Evolutionary conservation across 23 red algal genomes (phyloP).

Genomic region (Gracilaria vermiculophylla): DNA sequence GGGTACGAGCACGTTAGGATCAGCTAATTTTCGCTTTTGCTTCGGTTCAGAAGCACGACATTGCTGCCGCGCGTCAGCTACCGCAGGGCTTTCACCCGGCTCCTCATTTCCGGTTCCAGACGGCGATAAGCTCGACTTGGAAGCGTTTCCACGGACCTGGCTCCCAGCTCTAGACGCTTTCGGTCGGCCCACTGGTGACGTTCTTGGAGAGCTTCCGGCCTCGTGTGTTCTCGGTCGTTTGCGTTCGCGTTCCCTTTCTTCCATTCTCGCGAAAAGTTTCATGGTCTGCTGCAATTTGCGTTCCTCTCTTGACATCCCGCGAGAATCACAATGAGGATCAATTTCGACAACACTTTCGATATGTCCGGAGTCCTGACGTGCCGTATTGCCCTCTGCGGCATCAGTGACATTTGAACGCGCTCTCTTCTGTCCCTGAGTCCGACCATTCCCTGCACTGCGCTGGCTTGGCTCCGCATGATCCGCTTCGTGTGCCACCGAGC

Average conservation of each 20-base stretch:
- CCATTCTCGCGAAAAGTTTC: constrained; percentile 82
- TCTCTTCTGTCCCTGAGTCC: constrained; percentile 4
- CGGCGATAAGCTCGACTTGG: not conserved
- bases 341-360: not conserved
- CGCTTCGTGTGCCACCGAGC: not conserved
- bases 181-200: not conserved
- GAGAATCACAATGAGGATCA: constrained; percentile 12
- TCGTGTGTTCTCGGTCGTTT: constrained; percentile 45
- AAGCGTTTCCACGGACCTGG: not conserved
- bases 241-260: constrained; percentile 70
- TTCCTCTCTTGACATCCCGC: constrained; percentile 82
- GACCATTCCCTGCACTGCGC: not conserved
- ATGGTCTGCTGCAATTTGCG: constrained; percentile 86
- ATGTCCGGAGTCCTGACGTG: not conserved
- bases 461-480: not conserved
- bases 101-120: not conserved
- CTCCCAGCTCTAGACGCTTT: not conserved
- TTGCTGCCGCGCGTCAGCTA: not conserved
- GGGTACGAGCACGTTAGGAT: not conserved
- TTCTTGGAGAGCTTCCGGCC: constrained; percentile 20
- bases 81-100: not conserved
- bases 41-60: not conserved
- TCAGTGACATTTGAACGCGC: not conserved
- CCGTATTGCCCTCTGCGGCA: not conserved
- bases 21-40: not conserved